These are phyloP conservation scores for Cucumis melo DNA, from an alignment of 306 rosid genomes.

Conservation along the genomic window DNA sequence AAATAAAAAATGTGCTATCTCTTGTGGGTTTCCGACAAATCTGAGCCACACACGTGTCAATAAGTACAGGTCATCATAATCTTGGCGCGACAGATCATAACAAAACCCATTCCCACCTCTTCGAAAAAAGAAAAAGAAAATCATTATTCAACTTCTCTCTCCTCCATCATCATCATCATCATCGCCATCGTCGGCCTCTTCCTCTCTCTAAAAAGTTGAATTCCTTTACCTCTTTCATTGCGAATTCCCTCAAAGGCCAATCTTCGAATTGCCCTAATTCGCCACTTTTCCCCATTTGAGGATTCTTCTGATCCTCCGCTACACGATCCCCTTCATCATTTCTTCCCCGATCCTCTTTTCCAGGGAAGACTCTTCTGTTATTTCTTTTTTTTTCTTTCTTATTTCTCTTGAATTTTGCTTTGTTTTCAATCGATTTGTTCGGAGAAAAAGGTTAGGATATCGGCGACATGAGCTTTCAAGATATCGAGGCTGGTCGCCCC, in stretches of 20 bases:
- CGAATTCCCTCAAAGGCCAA: conserved; percentile 19
- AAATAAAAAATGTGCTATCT: neutral
- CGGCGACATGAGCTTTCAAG: conserved; percentile 75
- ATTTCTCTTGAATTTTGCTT: neutral
- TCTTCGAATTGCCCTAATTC: conserved; percentile 13
- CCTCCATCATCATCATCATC: neutral
- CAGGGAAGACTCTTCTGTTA: neutral
- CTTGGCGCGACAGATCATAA: neutral
- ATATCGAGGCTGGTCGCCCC: conserved; percentile 65
- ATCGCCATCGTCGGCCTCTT: neutral
- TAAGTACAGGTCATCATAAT: neutral
- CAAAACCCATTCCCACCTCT: neutral
- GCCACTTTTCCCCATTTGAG: conserved; percentile 2
- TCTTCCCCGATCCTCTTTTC: conserved; percentile 3
- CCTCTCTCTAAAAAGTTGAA: neutral
- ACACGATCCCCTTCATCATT: conserved; percentile 8
- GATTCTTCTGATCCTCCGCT: conserved; percentile 11
- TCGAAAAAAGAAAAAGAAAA: neutral
- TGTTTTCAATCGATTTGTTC: neutral
- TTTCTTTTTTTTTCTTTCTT: neutral
- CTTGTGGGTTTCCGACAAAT: neutral
- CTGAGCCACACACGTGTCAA: neutral
- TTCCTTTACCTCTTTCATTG: neutral
- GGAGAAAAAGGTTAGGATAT: conserved; percentile 20
- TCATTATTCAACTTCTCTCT: neutral